Evolutionary conservation across 163 green algal genomes (phyloP).

Genomic region (Scenedesmus sp.): DNA sequence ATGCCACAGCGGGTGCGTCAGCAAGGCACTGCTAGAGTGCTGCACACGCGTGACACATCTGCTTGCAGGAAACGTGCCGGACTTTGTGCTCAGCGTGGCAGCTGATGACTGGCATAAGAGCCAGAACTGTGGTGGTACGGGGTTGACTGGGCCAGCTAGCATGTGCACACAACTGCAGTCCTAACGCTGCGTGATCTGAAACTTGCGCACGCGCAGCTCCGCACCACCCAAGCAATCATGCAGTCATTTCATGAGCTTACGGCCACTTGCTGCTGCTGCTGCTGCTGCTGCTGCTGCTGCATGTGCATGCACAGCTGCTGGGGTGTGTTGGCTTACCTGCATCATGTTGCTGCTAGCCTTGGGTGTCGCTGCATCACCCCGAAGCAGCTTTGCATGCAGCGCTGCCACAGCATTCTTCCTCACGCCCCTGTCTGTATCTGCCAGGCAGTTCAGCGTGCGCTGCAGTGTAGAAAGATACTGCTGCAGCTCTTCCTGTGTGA

Average conservation of each 20-base stretch:
- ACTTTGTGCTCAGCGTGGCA: not conserved
- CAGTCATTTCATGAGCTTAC: not conserved
- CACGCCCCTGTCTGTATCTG: constrained; percentile 73
- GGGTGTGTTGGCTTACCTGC: constrained; percentile 2
- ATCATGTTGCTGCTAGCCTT: constrained; percentile 41
- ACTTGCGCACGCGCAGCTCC: not conserved
- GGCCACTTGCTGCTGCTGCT: not conserved
- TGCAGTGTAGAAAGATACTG: constrained; percentile 65
- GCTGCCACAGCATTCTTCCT: constrained; percentile 53
- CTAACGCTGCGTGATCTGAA: not conserved
- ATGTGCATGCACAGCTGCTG: not conserved
- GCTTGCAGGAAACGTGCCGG: not conserved
- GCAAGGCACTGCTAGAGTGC: not conserved
- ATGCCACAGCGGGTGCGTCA: not conserved
- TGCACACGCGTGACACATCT: not conserved
- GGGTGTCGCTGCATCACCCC: constrained; percentile 21
- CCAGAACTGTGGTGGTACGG: too few species aligned
- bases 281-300: not conserved
- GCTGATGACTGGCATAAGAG: too few species aligned
- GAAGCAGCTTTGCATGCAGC: constrained; percentile 62
- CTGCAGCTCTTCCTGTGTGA: constrained; percentile 51
- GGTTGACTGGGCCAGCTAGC: too few species aligned
- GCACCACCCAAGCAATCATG: not conserved
- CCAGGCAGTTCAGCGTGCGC: constrained; percentile 82
- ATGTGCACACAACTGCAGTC: too few species aligned